Evolutionary conservation across 176 grass and related monocot genomes (phyloP).

Genomic region (maize (Zea mays)): Zm-B73-REFERENCE-NAM-5.0 NC_050104.1:35695501-35696000

Average conservation of each 20-base stretch:
- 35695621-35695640: slow-evolving; percentile 24
- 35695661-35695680: slow-evolving; percentile 76
- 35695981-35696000: slow-evolving; percentile 69
- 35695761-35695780: slow-evolving; percentile 91
- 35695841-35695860: slow-evolving; percentile 17
- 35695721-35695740: slow-evolving; percentile 91
- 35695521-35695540: slow-evolving; percentile 86
- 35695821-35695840: slow-evolving; percentile 6
- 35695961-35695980: neutral
- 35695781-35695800: slow-evolving; percentile 86
- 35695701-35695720: slow-evolving; percentile 90
- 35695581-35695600: slow-evolving; percentile 51
- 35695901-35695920: neutral
- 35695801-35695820: slow-evolving; percentile 58
- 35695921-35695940: neutral
- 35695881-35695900: slow-evolving; percentile 27
- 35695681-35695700: slow-evolving; percentile 72
- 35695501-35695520: slow-evolving; percentile 78
- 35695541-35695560: slow-evolving; percentile 90
- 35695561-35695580: slow-evolving; percentile 93
- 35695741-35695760: slow-evolving; percentile 92
- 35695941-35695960: neutral
- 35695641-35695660: slow-evolving; percentile 31
- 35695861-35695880: neutral
- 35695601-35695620: slow-evolving; percentile 25